Evolutionary conservation across 441 rosid genomes (phyloP), one percentile per base, ranked within the genome.

Genomic region (Theobroma grandiflorum): DNA sequence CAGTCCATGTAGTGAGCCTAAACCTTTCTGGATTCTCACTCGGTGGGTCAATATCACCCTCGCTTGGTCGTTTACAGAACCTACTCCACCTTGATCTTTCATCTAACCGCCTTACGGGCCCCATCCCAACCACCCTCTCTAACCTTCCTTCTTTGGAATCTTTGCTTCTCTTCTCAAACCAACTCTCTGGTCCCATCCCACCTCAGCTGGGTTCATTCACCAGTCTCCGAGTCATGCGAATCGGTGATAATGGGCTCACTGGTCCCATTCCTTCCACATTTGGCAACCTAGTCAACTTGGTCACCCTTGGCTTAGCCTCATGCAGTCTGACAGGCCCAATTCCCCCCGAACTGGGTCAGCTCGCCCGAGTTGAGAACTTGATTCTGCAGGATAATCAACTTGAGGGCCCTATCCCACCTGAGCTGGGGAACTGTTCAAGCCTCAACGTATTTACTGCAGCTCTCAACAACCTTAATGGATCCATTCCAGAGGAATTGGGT

Each of bases 51-150:
- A 73, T 95, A 55, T 83, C 98, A 20, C 89, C 96, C 2, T 82
- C 87, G 20, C 83, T 94, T 47, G 91, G 93, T 63, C 90, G 86
- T 66, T 83, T 94, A 38, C 81, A 58, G 31, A 87, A 88, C 89
- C 93, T 95, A 78, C 80, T 88, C 91, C 95, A 92, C 85, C 98
- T 95, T 78, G 99, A 95, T 87, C 98, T 94, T 72, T 95, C 98
- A 57, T 88, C 93, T 74, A 95, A 95, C 84, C 75, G 77, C 82
- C 91, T 95, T 42, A 80, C 80, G 82, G 98, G 99, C 40, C 92
- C 96, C 88, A 90, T 95, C 76, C 96, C 99, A 90, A 84, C 97
- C 40, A 79, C 89, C 80, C 90, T 94, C 75, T 91, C 96, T 31
- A 87, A 89, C 85, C 97, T 95, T 75, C 75, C 92, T 64, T 88